Base-by-base conservation (phyloP, 345 rosid species). In the Bruguiera gymnorhiza region DNA sequence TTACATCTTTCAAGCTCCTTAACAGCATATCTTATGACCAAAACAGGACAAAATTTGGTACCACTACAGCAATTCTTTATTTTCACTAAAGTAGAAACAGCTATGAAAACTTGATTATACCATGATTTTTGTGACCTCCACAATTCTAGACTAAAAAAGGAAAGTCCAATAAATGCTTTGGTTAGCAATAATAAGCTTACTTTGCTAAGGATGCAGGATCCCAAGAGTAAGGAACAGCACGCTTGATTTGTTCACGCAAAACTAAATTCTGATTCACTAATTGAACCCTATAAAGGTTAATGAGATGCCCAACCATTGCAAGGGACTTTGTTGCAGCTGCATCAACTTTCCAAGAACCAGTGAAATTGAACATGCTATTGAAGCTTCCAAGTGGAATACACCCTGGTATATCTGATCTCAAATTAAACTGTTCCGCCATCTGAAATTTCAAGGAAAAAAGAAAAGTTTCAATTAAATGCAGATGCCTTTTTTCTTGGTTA, bases 161-260 rank as follows among this genome's bases (percentile, higher is more conserved):
- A n/a, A n/a, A n/a, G 24, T 53, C 10, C 26, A 53, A 6, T 19
- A 1, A 53, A 53, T 53, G 9, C 26, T 19, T 6, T n/a, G 21
- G 26, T 53, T 3, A 21, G 20, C 36, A 9, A 65, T 15, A 46
- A 72, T 26, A 1, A 65, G 39, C 56, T 71, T 84, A 89, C 98
- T 89, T 90, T 66, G 99, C 97, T 85, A 95, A 79, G 29, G 89
- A 85, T 74, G 98, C 87, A n/a, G 98, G 97, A 83, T 95, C 99
- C 99, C 99, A 95, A 1, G 97, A 81, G 79, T 88, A 82, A 74
- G 98, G 99, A 81, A 92, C 94, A 71, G 96, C 89, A 9, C 56
- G 89, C 72, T 82, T 87, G 70, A 92, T 78, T 78, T 92, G 97
- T 16, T 92, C 89, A 36, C 26, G 78, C 53, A 92, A 75, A 73